phyloP scores from a whole-genome alignment of 257 asterid species.

The Cynanchum wilfordii region DNA sequence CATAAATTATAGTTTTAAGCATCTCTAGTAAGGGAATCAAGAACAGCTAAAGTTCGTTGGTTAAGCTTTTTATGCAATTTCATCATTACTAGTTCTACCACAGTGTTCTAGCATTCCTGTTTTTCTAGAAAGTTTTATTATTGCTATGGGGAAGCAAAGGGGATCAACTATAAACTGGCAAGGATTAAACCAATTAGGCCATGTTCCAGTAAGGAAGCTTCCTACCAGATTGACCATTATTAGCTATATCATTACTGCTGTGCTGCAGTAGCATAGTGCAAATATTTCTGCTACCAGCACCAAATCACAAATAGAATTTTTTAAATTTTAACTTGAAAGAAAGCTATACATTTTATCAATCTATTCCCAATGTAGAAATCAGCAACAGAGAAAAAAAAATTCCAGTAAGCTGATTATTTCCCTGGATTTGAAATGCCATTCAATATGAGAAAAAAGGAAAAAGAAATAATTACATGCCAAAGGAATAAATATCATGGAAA shows the following conservation, averaged over 20 bases:
- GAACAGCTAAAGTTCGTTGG: constrained; percentile 28
- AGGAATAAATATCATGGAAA: too few relatives aligned
- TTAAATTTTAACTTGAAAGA: background rate
- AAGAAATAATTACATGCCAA: background rate
- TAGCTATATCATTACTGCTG: background rate
- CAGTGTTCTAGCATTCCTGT: background rate
- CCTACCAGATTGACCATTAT: background rate
- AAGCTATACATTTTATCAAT: background rate
- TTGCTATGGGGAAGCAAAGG: background rate
- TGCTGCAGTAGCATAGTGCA: background rate
- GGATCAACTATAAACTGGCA: background rate
- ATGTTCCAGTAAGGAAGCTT: background rate
- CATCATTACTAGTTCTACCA: constrained; percentile 4
- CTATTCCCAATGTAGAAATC: background rate
- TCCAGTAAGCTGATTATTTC: background rate
- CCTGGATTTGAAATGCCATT: background rate
- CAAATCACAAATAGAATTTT: background rate
- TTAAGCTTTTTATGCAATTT: constrained; percentile 3
- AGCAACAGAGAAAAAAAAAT: background rate
- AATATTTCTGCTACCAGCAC: background rate
- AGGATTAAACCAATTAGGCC: background rate
- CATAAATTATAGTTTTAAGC: constrained; percentile 11
- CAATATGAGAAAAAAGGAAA: background rate
- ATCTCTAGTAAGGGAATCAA: constrained; percentile 1
- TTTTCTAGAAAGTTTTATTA: background rate